Conservation (phyloP, 371 early-diverging fungal genomes). For the Saksenaea vasiformis region DNA sequence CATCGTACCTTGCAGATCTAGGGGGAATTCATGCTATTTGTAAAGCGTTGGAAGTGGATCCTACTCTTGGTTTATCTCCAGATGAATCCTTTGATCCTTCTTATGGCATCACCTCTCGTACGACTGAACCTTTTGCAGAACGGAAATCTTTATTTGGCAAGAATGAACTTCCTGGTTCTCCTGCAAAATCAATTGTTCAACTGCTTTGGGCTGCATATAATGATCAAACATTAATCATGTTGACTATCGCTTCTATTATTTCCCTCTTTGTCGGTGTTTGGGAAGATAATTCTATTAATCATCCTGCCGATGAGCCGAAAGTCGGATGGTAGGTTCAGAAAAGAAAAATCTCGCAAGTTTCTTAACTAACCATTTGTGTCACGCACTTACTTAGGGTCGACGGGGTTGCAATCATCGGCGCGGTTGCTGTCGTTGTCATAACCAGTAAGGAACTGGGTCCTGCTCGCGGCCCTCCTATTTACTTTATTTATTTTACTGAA, state of each 20-base stretch:
- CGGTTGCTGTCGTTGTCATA: conserved; percentile 75
- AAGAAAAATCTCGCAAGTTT: conserved; percentile 5
- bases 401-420: conserved; percentile 73
- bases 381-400: conserved; percentile 60
- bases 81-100: conserved; percentile 52
- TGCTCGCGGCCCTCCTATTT: neutral
- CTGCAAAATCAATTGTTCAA: conserved; percentile 59
- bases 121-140: conserved; percentile 27
- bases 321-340: conserved; percentile 52
- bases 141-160: conserved; percentile 53
- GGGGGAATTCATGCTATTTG: conserved; percentile 64
- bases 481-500: neutral
- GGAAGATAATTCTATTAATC: conserved; percentile 61
- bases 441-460: conserved; percentile 55
- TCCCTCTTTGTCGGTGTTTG: conserved; percentile 84
- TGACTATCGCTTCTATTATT: conserved; percentile 75
- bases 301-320: conserved; percentile 48
- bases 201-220: conserved; percentile 60
- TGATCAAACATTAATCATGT: conserved; percentile 61
- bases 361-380: conserved; percentile 1
- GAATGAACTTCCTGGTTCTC: conserved; percentile 63
- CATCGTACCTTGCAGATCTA: conserved; percentile 46
- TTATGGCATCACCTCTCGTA: conserved; percentile 13
- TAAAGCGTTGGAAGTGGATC: conserved; percentile 61
- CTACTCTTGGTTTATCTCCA: conserved; percentile 56